Conservation (phyloP, 169 alveolate species). For the Plasmodium inui region DNA sequence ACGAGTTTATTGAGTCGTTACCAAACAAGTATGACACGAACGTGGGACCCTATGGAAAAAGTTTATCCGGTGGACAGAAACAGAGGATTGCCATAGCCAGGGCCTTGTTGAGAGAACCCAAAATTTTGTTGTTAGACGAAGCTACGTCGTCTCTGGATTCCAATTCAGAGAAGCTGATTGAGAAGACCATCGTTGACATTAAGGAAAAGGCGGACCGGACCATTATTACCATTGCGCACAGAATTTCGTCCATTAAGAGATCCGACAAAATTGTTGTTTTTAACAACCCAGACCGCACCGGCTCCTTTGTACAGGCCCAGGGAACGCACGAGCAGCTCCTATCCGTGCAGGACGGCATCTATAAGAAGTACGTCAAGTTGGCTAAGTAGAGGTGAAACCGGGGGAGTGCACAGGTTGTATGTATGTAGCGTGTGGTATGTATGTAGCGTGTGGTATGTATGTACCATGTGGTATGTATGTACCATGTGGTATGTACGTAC, state of each 20-base stretch:
- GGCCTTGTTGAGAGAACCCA: slow-evolving; percentile 89
- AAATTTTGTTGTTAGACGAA: slow-evolving; percentile 94
- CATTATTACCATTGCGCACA: slow-evolving; percentile 93
- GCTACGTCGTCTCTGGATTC: slow-evolving; percentile 97
- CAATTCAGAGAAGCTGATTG: slow-evolving; percentile 83
- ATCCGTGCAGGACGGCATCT: slow-evolving; percentile 32
- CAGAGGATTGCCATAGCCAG: slow-evolving; percentile 93
- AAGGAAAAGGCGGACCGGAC: slow-evolving; percentile 83
- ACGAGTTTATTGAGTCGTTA: slow-evolving; percentile 87
- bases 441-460: not conserved
- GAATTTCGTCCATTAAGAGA: slow-evolving; percentile 90
- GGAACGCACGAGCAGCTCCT: slow-evolving; percentile 92
- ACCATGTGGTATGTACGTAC: not conserved
- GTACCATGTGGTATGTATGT: not conserved
- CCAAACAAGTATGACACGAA: slow-evolving; percentile 88
- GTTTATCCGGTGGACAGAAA: slow-evolving; percentile 91
- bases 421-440: not conserved
- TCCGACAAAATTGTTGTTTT: slow-evolving; percentile 87
- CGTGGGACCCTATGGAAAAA: slow-evolving; percentile 90
- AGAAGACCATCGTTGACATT: slow-evolving; percentile 65
- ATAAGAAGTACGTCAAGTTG: slow-evolving; percentile 65
- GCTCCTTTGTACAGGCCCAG: slow-evolving; percentile 85
- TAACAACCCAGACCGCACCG: slow-evolving; percentile 83
- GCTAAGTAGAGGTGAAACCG: slow-evolving; percentile 3
- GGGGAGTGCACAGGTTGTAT: not conserved